Base-by-base conservation (phyloP, 2,329 filamentous ascomycete species). In the Beauveria sp. region DNA sequence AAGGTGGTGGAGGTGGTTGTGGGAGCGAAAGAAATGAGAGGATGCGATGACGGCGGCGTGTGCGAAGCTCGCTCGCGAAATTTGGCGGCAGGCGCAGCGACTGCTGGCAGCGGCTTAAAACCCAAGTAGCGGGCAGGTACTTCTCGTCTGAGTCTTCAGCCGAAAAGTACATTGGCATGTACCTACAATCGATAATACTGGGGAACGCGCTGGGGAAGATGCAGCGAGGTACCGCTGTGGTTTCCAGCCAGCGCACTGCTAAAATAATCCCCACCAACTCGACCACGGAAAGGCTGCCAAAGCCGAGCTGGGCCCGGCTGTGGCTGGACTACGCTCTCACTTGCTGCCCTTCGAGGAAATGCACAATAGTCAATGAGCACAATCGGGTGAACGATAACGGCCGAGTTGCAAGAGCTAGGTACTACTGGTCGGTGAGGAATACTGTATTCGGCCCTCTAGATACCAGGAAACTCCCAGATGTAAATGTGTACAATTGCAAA, bases 21-120 rank as follows among this genome's bases (percentile, higher is more conserved):
- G 50, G 28, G 20, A 54, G 50, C 26, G 56, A 58, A 46, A 55
- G 50, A 60, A 49, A 28, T 60, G 50, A 43, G 58, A 47, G 28
- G 53, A 54, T 60, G 58, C 58, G 58, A 54, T 60, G 58, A 60
- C 58, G 58, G 50, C 58, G 26, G 50, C 58, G 26, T 47, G 58
- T 38, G 58, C 40, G 50, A 60, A 59, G 49, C 49, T 60, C 56
- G 58, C 49, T 58, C 57, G 40, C 49, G 57, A 54, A 60, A 60
- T 60, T 60, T 60, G 58, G 58, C 42, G 58, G 50, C 58, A 54
- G 50, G 50, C 42, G 58, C 57, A 54, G 50, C 30, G 58, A 38
- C 26, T 16, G 47, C 20, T 45, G 54, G 43, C 54, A 38, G 12
- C 26, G 43, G 54, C 45, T 49, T 28, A 24, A 14, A 4, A 34